These are phyloP conservation scores for Clitopilus hobsonii DNA, from an alignment of 768 basidiomycete genomes.

Conservation along the genomic window DNA sequence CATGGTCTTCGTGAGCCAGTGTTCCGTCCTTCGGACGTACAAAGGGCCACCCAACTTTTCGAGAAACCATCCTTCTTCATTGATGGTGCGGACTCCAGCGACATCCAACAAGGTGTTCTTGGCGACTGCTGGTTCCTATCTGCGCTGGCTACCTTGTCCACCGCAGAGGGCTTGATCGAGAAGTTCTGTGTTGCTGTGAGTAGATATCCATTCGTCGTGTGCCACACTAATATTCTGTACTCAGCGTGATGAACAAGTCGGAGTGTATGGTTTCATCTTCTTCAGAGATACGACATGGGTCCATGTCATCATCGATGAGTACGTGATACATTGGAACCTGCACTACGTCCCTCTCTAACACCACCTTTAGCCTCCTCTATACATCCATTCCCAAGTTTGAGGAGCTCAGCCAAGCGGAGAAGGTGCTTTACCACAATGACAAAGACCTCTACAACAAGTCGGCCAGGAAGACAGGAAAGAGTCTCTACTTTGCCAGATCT, in stretches of 20 bases:
- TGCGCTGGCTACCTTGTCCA: constrained; percentile 45
- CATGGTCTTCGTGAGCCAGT: constrained; percentile 24
- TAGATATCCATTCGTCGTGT: constrained; percentile 3
- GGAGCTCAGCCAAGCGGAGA: constrained; percentile 32
- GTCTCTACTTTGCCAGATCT: constrained; percentile 45
- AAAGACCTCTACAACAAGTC: constrained; percentile 39
- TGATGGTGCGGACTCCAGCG: constrained; percentile 35
- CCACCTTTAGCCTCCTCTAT: constrained; percentile 34
- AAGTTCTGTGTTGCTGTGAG: constrained; percentile 47
- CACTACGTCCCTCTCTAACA: not conserved
- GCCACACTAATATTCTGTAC: not conserved
- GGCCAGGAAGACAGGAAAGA: constrained; percentile 42
- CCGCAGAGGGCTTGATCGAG: constrained; percentile 38
- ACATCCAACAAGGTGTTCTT: constrained; percentile 45
- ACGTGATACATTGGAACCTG: constrained; percentile 12
- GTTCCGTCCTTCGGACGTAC: constrained; percentile 33
- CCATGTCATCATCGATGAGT: constrained; percentile 51
- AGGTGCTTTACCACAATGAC: constrained; percentile 45
- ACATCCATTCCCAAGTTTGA: constrained; percentile 49
- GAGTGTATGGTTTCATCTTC: constrained; percentile 54
- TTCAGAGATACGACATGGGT: constrained; percentile 45
- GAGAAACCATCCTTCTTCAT: constrained; percentile 46
- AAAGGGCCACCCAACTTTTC: constrained; percentile 47
- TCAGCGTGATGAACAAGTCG: constrained; percentile 45
- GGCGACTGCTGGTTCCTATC: constrained; percentile 54